phyloP scores from a whole-genome alignment of 108 stramenopile species.

The Cyclotella kingstonii region DNA sequence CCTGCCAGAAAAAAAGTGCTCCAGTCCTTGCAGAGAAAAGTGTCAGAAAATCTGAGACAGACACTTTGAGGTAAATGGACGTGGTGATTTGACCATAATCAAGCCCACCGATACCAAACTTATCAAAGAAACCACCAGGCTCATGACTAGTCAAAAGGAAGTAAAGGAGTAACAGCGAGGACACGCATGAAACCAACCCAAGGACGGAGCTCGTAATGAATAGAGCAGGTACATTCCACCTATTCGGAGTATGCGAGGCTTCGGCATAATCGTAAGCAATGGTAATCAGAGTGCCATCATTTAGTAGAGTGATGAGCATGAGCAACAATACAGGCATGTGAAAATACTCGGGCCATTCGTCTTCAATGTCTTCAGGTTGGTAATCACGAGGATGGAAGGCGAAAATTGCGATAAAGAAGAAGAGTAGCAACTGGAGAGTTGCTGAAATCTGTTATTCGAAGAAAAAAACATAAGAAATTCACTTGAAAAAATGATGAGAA shows the following conservation, averaged over 20 bases:
- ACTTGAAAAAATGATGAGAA: slow-evolving; percentile 18
- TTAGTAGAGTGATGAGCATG: slow-evolving; percentile 74
- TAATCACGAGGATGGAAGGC: slow-evolving; percentile 51
- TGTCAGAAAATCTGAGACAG: slow-evolving; percentile 56
- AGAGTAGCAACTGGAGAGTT: slow-evolving; percentile 74
- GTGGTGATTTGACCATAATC: slow-evolving; percentile 52
- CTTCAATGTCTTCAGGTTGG: slow-evolving; percentile 32
- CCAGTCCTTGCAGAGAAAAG: slow-evolving; percentile 53
- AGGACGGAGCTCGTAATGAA: slow-evolving; percentile 47
- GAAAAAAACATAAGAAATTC: slow-evolving; percentile 11
- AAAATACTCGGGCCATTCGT: slow-evolving; percentile 52
- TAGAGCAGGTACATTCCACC: slow-evolving; percentile 55
- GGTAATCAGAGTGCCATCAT: slow-evolving; percentile 75
- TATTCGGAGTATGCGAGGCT: slow-evolving; percentile 44
- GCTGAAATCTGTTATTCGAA: slow-evolving; percentile 53
- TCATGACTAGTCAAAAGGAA: slow-evolving; percentile 47
- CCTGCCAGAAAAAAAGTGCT: slow-evolving; percentile 40
- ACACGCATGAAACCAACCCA: slow-evolving; percentile 45
- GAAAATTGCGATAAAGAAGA: slow-evolving; percentile 79
- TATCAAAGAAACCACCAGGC: slow-evolving; percentile 36
- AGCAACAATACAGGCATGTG: slow-evolving; percentile 74
- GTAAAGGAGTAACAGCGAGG: slow-evolving; percentile 46
- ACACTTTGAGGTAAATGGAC: slow-evolving; percentile 56
- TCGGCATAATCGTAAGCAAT: slow-evolving; percentile 68
- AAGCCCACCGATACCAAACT: slow-evolving; percentile 40